These are phyloP conservation scores for Paramecium sexaurelia DNA, from an alignment of 73 alveolate species.

Conservation along the genomic window DNA sequence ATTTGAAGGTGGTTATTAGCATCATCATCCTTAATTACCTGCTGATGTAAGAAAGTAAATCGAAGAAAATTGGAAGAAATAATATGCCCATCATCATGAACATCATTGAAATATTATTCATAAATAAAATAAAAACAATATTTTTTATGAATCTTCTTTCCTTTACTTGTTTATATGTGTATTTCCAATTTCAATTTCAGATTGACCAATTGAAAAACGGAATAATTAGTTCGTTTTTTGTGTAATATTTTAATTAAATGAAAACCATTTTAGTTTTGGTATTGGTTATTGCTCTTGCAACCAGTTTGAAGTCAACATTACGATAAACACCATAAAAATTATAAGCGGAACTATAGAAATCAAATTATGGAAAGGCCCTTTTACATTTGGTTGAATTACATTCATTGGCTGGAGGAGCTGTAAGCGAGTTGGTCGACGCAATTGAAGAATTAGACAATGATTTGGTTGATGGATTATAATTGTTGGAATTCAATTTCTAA, in stretches of 20 bases:
- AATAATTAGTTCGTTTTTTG: conserved; percentile 1
- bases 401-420: conserved; percentile 7
- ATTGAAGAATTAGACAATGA: conserved; percentile 25
- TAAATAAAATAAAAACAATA: background rate
- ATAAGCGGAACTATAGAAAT: conserved; percentile 6
- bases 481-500: background rate
- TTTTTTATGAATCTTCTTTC: background rate
- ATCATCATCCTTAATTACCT: conserved; percentile 65
- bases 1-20: conserved; percentile 60
- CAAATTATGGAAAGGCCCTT: conserved; percentile 23
- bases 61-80: conserved; percentile 41
- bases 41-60: conserved; percentile 41
- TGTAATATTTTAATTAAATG: conserved; percentile 14
- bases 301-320: background rate
- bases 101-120: conserved; percentile 48
- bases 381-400: background rate
- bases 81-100: conserved; percentile 51
- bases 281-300: background rate
- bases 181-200: background rate
- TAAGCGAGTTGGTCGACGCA: background rate
- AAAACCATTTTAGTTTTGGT: conserved; percentile 15
- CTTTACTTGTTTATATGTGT: background rate
- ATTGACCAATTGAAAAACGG: background rate
- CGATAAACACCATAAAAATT: background rate
- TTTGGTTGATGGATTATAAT: background rate